Evolutionary conservation across 2,329 filamentous ascomycete species (phyloP), one percentile per base, ranked within the genome.

Genomic region (Geosmithia putterillii): DNA sequence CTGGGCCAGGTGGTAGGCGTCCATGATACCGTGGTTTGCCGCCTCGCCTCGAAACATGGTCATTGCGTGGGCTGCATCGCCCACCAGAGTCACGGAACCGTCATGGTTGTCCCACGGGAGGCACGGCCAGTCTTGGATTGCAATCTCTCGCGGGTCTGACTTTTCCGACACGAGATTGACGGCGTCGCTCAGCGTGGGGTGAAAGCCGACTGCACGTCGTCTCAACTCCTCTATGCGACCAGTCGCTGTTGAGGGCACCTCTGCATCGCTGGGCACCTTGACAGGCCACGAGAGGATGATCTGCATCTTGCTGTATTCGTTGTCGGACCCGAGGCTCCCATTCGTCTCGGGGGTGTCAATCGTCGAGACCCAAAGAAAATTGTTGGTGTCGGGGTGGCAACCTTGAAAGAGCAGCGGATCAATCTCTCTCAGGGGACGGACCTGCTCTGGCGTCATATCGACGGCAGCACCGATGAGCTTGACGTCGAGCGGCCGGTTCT

Each of bases 1-100:
- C 36, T 52, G 48, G 14, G 48, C 44, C 34, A 65, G 51, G 34
- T 54, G 47, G 34, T 54, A 55, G 2, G 62, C 62, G 41, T 66
- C 62, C n/a, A 63, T 52, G 12, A 66, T 61, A 15, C 61, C 62
- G 44, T 66, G 62, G 43, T 65, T 66, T 7, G 54, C 58, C 1
- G 56, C 63, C 42, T 66, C 62, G 21, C 63, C 63, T 15, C 63
- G 57, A 42, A 59, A 74, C 71, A 75, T 74, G 23, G 71, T 73
- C 73, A 77, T 76, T n/a, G 72, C 67, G 53, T 77, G 73, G 0
- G 72, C 72, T 2, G 72, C 66, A 51, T 77, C 74, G 3, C 74
- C 73, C 4, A 67, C 59, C 1, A 77, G 54, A 2, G 70, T 70
- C 3, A 70, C 63, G 1, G 60, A 57, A 3, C 70, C 70, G 36